A percentile compares a stretch with the other conserved stretches of the same genome.
Evolutionary conservation across 345 rosid species (phyloP).

Genomic region (Syzygium aromaticum): DNA sequence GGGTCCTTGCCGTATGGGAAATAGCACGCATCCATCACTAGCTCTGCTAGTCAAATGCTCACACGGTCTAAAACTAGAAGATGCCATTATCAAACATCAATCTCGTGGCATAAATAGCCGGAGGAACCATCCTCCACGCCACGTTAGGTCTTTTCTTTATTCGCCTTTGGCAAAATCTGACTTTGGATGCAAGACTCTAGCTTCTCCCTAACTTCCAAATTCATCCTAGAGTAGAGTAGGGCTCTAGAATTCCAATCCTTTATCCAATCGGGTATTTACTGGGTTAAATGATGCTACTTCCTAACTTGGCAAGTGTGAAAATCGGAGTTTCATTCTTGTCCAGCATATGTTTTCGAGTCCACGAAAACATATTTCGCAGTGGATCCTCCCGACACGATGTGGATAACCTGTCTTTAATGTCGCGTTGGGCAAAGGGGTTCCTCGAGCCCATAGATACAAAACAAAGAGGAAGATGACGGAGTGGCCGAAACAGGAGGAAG

Average conservation of each 20-base stretch:
- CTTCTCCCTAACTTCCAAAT: neutral
- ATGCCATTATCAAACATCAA: neutral
- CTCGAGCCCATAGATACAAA: neutral
- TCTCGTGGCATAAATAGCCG: neutral
- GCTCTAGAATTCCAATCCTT: neutral
- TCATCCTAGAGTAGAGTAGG: neutral
- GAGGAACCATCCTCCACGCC: neutral
- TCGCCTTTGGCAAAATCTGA: neutral
- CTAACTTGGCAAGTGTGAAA: neutral
- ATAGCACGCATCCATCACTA: neutral
- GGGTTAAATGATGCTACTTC: neutral
- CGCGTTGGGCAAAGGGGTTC: neutral
- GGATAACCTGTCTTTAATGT: neutral
- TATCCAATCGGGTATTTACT: neutral
- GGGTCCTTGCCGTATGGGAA: neutral
- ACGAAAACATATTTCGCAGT: neutral
- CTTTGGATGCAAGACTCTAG: neutral
- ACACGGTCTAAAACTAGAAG: neutral
- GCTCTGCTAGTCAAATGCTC: neutral
- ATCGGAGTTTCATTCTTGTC: neutral
- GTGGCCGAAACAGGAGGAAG: neutral
- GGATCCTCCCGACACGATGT: neutral
- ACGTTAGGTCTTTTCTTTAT: neutral
- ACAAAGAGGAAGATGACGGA: neutral
- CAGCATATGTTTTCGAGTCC: neutral